These are phyloP conservation scores for Pyrus communis DNA, from an alignment of 306 rosid genomes.

Conservation along the genomic window DNA sequence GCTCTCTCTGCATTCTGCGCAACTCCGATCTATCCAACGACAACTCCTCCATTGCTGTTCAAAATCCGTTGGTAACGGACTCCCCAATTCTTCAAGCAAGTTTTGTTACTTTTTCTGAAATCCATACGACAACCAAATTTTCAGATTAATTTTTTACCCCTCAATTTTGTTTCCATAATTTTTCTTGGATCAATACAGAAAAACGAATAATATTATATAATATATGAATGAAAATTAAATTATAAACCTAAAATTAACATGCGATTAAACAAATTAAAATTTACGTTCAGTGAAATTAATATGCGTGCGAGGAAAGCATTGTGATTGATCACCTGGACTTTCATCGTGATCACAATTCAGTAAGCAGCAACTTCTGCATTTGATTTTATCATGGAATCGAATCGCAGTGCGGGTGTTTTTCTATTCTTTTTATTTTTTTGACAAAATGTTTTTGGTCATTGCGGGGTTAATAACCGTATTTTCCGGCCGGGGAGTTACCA, in stretches of 20 bases:
- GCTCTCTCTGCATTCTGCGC: slow-evolving; percentile 48
- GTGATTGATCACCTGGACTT: not conserved
- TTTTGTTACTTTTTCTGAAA: not conserved
- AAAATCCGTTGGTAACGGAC: not conserved
- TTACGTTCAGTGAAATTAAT: not conserved
- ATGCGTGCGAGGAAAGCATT: not conserved
- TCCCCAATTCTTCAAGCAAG: not conserved
- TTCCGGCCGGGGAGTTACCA: slow-evolving; percentile 4
- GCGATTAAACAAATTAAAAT: not conserved
- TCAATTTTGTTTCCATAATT: not conserved
- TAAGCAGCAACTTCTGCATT: not conserved
- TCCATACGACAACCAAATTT: not conserved
- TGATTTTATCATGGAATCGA: not conserved
- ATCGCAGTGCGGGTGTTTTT: not conserved
- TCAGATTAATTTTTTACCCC: not conserved
- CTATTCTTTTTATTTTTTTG: not conserved
- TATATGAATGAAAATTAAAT: not conserved
- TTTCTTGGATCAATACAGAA: not conserved
- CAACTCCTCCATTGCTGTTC: slow-evolving; percentile 34
- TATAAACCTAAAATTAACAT: not conserved
- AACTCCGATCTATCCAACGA: slow-evolving; percentile 28
- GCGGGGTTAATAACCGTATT: not conserved
- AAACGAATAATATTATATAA: not conserved
- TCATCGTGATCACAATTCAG: not conserved
- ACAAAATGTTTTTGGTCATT: not conserved